Conservation (phyloP, 2,329 filamentous ascomycete genomes). For the Dactylellina drechsleri region DNA sequence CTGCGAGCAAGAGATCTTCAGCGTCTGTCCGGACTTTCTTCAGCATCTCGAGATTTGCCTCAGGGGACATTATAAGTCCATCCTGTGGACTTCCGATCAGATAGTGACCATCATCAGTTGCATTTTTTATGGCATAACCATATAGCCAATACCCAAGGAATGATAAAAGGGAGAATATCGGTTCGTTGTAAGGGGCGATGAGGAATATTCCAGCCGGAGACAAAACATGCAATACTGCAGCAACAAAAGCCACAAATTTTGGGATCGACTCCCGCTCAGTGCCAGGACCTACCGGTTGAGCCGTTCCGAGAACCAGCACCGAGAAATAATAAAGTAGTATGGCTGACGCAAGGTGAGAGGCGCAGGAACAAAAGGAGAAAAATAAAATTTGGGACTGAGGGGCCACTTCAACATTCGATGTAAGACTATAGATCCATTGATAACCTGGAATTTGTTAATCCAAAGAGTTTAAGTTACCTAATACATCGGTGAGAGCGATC, state of each 20-base stretch:
- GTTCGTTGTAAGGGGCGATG: constrained; percentile 85
- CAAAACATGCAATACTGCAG: constrained; percentile 79
- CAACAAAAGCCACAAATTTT: constrained; percentile 71
- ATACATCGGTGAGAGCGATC: not conserved
- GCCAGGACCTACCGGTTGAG: constrained; percentile 16
- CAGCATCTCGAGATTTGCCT: no score
- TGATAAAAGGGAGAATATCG: constrained; percentile 79
- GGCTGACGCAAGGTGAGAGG: constrained; percentile 80
- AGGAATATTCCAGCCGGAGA: constrained; percentile 91
- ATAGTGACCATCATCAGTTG: constrained; percentile 57
- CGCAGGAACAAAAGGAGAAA: constrained; percentile 75
- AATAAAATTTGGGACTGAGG: constrained; percentile 62
- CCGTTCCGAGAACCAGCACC: constrained; percentile 65
- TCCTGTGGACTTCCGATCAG: not conserved
- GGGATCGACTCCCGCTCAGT: constrained; percentile 33
- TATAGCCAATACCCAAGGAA: constrained; percentile 79
- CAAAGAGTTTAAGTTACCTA: not conserved
- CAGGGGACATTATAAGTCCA: no score
- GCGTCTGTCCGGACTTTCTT: no score
- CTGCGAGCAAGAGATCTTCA: no score
- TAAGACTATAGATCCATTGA: constrained; percentile 20
- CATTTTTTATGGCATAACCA: constrained; percentile 63
- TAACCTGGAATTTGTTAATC: constrained; percentile 30
- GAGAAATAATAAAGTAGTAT: constrained; percentile 76
- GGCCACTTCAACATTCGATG: constrained; percentile 14